These are phyloP conservation scores for Fusarium nygamai DNA, from an alignment of 2,329 filamentous ascomycete species.

Conservation along the genomic window DNA sequence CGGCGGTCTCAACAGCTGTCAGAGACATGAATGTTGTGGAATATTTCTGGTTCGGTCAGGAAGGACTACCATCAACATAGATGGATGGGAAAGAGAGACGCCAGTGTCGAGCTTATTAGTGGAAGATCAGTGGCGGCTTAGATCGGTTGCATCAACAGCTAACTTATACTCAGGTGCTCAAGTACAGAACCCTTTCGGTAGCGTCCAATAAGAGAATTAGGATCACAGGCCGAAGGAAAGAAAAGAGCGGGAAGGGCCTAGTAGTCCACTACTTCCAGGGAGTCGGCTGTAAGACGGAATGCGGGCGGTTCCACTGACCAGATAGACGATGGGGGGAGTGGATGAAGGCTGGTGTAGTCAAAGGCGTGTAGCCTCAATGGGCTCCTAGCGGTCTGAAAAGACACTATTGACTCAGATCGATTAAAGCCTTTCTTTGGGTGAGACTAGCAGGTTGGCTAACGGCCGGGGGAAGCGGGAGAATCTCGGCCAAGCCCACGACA, in stretches of 20 bases:
- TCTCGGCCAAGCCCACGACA: background rate
- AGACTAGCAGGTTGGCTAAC: slow-evolving; percentile 7
- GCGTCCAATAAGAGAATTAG: slow-evolving; percentile 31
- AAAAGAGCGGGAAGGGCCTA: slow-evolving; percentile 32
- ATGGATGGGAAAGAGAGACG: slow-evolving; percentile 21
- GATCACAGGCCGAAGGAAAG: slow-evolving; percentile 32
- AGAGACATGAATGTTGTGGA: slow-evolving; percentile 34
- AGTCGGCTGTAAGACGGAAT: slow-evolving; percentile 39
- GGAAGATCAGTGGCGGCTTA: slow-evolving; percentile 30
- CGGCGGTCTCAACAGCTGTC: slow-evolving; percentile 29
- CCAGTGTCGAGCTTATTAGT: slow-evolving; percentile 24
- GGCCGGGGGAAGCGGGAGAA: background rate
- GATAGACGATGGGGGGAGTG: slow-evolving; percentile 30
- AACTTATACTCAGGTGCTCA: slow-evolving; percentile 38
- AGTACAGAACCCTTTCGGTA: slow-evolving; percentile 11
- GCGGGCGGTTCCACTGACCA: slow-evolving; percentile 39
- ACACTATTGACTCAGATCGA: slow-evolving; percentile 13
- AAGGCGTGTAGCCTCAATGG: slow-evolving; percentile 16
- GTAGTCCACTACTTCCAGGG: slow-evolving; percentile 38
- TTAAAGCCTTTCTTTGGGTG: slow-evolving; percentile 4
- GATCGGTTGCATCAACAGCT: slow-evolving; percentile 39
- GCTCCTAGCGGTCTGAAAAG: slow-evolving; percentile 8
- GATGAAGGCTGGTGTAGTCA: slow-evolving; percentile 22
- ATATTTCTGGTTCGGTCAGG: slow-evolving; percentile 14
- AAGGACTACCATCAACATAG: slow-evolving; percentile 20